phyloP scores from a whole-genome alignment of 2,329 filamentous ascomycete species.

The Epichloe typhina region DNA sequence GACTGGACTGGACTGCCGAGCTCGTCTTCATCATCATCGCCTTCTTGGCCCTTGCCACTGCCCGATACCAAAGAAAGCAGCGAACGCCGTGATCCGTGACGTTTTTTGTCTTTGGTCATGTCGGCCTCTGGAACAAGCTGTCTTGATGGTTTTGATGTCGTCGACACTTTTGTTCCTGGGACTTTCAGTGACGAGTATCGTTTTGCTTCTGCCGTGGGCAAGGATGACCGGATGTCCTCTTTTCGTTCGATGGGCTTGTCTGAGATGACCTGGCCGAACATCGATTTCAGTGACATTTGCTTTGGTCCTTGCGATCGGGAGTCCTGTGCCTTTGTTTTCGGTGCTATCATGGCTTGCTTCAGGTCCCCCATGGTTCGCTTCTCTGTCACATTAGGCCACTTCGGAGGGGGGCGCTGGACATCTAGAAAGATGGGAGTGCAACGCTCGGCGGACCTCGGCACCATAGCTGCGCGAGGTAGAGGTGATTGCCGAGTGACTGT shows the following conservation, averaged over 20 bases:
- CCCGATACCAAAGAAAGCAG: constrained; percentile 1
- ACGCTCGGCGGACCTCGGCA: constrained; percentile 5
- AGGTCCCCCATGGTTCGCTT: constrained; percentile 6
- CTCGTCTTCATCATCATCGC: constrained; percentile 3
- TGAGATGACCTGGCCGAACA: neutral
- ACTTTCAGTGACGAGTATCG: neutral
- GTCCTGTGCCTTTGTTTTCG: neutral
- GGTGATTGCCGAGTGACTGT: neutral
- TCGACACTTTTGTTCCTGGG: neutral
- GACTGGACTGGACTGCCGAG: neutral
- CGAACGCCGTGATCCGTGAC: constrained; percentile 1
- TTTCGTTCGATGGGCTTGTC: neutral
- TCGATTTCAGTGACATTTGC: neutral
- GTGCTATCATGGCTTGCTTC: constrained; percentile 5
- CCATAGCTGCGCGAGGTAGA: neutral
- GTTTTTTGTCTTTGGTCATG: neutral
- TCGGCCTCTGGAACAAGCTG: neutral
- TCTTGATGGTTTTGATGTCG: neutral
- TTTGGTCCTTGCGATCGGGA: neutral
- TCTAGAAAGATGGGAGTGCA: constrained; percentile 5
- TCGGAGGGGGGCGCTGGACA: neutral
- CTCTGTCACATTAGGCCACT: neutral
- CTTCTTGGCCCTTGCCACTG: neutral
- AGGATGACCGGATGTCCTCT: neutral
- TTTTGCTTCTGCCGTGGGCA: neutral